Base-by-base conservation (phyloP, 1,139 yeast species). In the Pichia cactophila region DNA sequence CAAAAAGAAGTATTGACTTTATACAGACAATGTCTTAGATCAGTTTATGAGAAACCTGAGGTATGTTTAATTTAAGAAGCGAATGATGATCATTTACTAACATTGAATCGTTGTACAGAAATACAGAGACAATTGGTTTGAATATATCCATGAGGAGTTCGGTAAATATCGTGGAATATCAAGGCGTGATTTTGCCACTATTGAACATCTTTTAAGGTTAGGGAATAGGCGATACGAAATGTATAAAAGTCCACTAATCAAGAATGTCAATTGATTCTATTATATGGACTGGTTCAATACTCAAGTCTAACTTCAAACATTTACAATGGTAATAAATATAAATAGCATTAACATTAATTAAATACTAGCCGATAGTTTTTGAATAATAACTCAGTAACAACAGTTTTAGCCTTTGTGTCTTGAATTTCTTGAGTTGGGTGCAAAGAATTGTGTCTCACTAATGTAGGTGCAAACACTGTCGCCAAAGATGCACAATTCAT, bases 391-490 rank as follows among this genome's bases (percentile, higher is more conserved):
- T 88, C 96, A 4, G 95, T 84, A 37, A 84, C 80, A 46, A 80
- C 85, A 58, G 88, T 89, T 62, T 95, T 77, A 52, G 80, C 77
- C 26, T 84, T 86, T 88, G 89, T 89, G 63, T 92, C 98, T 48
- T 74, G 62, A 68, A 92, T 81, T 65, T 94, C 98, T 53, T 85
- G 78, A 56, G 86, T 89, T 5, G 96, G 95, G 28, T 81, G 76
- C 53, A 74, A 72, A 7, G 57, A 50, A 37, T 58, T 53, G 58
- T 89, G 96, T 53, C 97, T 73, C 0, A 89, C 86, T 47, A 92
- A 70, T 4, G 97, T 89, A 1, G 99, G 98, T 0, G 97, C 96
- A 73, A 92, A 92, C 17, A 92, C 96, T 46, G 94, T 92, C 1
- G 96, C 85, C 51, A 94, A 68, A 60, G 94, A 89, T 64, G 82